Conservation (phyloP, 495 filamentous ascomycete species). For the Aspergillus campestris region DNA sequence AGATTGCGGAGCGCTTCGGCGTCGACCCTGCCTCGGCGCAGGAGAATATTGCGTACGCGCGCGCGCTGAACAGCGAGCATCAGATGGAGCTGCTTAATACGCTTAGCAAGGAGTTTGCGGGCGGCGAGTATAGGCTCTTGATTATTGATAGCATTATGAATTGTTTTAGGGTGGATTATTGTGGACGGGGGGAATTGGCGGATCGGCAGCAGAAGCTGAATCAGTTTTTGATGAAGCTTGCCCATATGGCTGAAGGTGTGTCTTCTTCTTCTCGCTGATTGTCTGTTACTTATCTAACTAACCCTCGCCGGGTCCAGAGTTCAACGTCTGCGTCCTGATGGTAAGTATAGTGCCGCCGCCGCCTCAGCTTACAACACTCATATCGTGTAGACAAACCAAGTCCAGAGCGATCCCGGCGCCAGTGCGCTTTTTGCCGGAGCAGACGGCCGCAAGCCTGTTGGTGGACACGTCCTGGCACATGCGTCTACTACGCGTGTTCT, state of each 20-base stretch:
- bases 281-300: constrained; percentile 5
- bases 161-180: constrained; percentile 67
- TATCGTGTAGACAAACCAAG: constrained; percentile 60
- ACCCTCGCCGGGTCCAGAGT: constrained; percentile 40
- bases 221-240: constrained; percentile 59
- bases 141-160: constrained; percentile 77
- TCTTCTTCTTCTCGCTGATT: neutral
- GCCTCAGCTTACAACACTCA: neutral
- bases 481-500: constrained; percentile 68
- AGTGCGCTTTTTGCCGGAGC: constrained; percentile 71
- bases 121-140: constrained; percentile 61
- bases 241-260: constrained; percentile 66
- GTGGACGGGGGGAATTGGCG: constrained; percentile 65
- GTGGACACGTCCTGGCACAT: constrained; percentile 74
- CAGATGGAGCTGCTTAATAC: constrained; percentile 63
- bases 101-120: constrained; percentile 57
- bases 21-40: constrained; percentile 56
- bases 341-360: constrained; percentile 23
- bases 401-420: constrained; percentile 73
- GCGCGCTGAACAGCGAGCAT: constrained; percentile 68
- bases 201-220: constrained; percentile 72
- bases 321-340: constrained; percentile 71
- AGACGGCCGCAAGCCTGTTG: constrained; percentile 67
- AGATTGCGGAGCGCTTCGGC: constrained; percentile 70
- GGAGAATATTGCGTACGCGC: constrained; percentile 69